phyloP scores from a whole-genome alignment of 257 asterid genomes.

The Nicotiana tabacum region DNA sequence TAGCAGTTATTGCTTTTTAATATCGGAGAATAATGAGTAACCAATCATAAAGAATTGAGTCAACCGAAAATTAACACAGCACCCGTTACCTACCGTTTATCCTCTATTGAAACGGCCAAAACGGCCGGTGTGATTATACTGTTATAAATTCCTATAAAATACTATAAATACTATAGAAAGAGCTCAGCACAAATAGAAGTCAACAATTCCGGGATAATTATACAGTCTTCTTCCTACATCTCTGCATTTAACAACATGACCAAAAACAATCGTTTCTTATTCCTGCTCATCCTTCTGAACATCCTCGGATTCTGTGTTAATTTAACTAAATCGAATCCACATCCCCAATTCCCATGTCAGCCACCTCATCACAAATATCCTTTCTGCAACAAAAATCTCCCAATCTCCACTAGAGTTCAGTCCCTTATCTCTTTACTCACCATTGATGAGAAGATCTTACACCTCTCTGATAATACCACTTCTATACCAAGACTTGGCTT shows the following conservation, averaged over 20 bases:
- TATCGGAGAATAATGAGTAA: not conserved
- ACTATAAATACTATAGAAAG: not conserved
- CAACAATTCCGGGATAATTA: not conserved
- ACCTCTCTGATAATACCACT: constrained; percentile 58
- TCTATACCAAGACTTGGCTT: constrained; percentile 61
- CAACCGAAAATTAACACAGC: not conserved
- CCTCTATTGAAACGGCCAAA: not conserved
- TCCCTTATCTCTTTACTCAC: constrained; percentile 64
- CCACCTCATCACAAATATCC: constrained; percentile 45
- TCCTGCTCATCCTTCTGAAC: not conserved
- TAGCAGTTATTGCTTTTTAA: too few relatives aligned
- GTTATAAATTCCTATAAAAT: not conserved
- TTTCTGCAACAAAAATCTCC: constrained; percentile 61
- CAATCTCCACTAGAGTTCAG: constrained; percentile 46
- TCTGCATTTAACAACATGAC: not conserved
- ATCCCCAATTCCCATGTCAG: constrained; percentile 40
- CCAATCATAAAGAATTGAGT: not conserved
- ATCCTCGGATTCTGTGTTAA: not conserved
- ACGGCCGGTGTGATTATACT: not conserved
- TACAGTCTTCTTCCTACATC: not conserved
- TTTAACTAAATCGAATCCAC: not conserved
- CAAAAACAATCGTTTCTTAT: not conserved
- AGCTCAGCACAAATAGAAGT: not conserved
- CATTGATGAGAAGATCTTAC: constrained; percentile 65
- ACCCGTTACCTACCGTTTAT: not conserved